Evolutionary conservation across 2,329 filamentous ascomycete species (phyloP).

Genomic region (Scedosporium boydii): DNA sequence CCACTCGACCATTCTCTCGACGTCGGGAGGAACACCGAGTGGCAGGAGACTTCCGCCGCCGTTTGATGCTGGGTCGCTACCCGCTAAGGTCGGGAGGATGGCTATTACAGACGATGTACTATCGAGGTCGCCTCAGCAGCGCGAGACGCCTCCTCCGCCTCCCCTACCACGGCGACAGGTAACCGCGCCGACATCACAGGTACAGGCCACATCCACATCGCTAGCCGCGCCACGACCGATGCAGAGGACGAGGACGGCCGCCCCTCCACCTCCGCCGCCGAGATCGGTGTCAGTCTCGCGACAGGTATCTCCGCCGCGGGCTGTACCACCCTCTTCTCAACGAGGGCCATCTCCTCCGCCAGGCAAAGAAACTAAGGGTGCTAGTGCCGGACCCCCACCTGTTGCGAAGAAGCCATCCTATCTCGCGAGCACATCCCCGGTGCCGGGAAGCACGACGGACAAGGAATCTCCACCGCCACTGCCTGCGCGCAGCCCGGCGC

Average conservation of each 20-base stretch:
- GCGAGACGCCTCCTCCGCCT: slow-evolving; percentile 33
- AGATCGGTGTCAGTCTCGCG: slow-evolving; percentile 7
- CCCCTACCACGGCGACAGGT: slow-evolving; percentile 34
- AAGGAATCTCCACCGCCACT: slow-evolving; percentile 11
- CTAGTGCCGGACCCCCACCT: slow-evolving; percentile 27
- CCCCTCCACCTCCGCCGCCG: slow-evolving; percentile 11
- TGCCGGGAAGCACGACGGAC: background rate
- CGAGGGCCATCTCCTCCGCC: background rate
- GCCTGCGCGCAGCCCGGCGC: slow-evolving; percentile 14
- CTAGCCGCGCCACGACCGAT: slow-evolving; percentile 7
- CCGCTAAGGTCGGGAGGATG: slow-evolving; percentile 35
- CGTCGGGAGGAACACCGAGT: slow-evolving; percentile 32
- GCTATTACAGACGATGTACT: slow-evolving; percentile 28
- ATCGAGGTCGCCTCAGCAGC: slow-evolving; percentile 15
- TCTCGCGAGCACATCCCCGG: background rate
- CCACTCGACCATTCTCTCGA: slow-evolving; percentile 24
- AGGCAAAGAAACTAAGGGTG: background rate
- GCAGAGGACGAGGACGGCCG: background rate
- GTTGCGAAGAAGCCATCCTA: slow-evolving; percentile 52
- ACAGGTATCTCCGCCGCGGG: background rate
- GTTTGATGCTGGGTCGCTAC: slow-evolving; percentile 32
- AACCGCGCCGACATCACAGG: slow-evolving; percentile 9
- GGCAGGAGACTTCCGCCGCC: slow-evolving; percentile 43
- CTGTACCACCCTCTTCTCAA: background rate
- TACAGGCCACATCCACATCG: slow-evolving; percentile 5